phyloP scores from a whole-genome alignment of 257 asterid genomes.

The Cinchona pubescens region DNA sequence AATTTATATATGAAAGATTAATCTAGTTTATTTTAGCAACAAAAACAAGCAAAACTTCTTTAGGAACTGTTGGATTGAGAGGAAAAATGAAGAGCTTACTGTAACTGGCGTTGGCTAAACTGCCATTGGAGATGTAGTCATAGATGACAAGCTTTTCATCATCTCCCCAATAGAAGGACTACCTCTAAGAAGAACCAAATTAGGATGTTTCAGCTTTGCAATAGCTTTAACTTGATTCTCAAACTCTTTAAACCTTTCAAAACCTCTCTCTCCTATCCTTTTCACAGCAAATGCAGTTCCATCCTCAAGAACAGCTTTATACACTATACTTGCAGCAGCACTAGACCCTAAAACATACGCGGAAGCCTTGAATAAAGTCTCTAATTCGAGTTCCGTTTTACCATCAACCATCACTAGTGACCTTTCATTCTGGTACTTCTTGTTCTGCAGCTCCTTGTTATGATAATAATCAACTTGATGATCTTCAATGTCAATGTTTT shows the following conservation, averaged over 20 bases:
- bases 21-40: not conserved
- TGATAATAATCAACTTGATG: conserved; percentile 26
- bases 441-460: conserved; percentile 11
- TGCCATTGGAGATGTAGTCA: conserved; percentile 83
- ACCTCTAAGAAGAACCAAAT: conserved; percentile 70
- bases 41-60: not conserved
- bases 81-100: conserved; percentile 56
- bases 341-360: conserved; percentile 83
- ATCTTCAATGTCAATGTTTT: conserved; percentile 6
- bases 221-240: conserved; percentile 61
- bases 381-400: conserved; percentile 59
- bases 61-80: not conserved
- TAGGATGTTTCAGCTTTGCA: conserved; percentile 66
- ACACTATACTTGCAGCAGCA: conserved; percentile 57
- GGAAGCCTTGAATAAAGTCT: conserved; percentile 73
- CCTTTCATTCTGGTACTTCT: conserved; percentile 30
- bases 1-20: too few relatives aligned
- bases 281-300: conserved; percentile 79
- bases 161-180: conserved; percentile 85
- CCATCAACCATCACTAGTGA: conserved; percentile 79
- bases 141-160: conserved; percentile 82
- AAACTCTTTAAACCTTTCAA: conserved; percentile 53
- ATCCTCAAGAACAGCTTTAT: conserved; percentile 81
- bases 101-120: conserved; percentile 78
- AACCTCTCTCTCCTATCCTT: conserved; percentile 73